Base-by-base conservation (phyloP, 2,329 filamentous ascomycete species). In the Pseudocercospora fijiensis region DNA sequence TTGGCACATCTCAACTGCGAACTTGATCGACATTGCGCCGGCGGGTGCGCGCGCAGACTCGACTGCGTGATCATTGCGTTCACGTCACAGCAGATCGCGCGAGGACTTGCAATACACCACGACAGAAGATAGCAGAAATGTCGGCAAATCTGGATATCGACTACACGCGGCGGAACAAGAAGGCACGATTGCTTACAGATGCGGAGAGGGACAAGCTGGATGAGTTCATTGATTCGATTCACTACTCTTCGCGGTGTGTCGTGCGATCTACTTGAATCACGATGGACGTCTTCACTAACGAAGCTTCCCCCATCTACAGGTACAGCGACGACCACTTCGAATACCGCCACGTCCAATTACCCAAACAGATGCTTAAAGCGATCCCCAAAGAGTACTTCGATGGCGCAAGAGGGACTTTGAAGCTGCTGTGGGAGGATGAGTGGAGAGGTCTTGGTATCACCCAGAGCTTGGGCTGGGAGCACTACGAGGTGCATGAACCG, bases 401-500 rank as follows among this genome's bases (percentile, higher is more conserved):
- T 78, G 85, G 88, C 57, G 82, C 87, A 58, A 92, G 96, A 79
- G 95, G 95, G 66, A 98, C 94, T 5, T 81, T 99, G 78, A 99
- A 98, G 82, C 82, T 99, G 71, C 81, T 99, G 66, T 97, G 94
- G 93, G 95, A 99, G 78, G 94, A 98, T 70, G 95, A 99, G 81
- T 99, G 95, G 95, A 88, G 95, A 79, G 92, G 90, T 37, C 85
- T 99, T 75, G 95, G 95, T 57, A 99, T 99, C 76, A 99, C 95
- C 70, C 94, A 98, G 93, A 98, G 94, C 82, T 83, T 99, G 74
- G 95, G 95, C 63, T 99, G 95, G 95, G 94, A 98, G 78, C 95
- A 99, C 79, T 99, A 99, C 77, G 95, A 99, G 79, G 95, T 99
- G 60, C 95, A 99, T 78, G 95, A 98, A 79, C 95, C 95, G 49